Base-by-base conservation (phyloP, 495 filamentous ascomycete species). In the Penicillium canescens region DNA sequence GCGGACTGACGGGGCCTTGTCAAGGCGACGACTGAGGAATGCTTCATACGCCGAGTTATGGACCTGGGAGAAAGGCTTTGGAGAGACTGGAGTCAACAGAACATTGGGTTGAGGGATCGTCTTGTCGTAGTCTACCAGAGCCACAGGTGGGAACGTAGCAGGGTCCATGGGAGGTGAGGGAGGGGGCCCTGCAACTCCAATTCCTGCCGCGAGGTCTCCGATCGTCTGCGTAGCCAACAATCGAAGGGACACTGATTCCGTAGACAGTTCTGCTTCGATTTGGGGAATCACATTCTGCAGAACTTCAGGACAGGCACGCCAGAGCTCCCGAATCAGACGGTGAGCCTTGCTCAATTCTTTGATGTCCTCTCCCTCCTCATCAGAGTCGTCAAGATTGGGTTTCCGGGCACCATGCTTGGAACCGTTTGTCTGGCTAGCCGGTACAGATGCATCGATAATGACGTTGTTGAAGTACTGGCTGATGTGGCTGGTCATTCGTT, bases 381-480 rank as follows among this genome's bases (percentile, higher is more conserved):
- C 91, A 7, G 80, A 82, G 18, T 88, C 87, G 47, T 87, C 89
- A 7, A 83, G 78, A 38, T 78, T 79, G 12, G 71, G 66, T 59
- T 72, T 78, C 46, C 75, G 70, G 45, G 73, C 62, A 26, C 62
- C 64, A 26, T 61, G 74, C 74, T 78, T 87, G 71, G 63, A 57
- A 4, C 69, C 67, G 16, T 78, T 74, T 12, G 67, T 46, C 48
- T 59, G 48, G 31, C 52, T 60, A 6, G 65, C 68, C 1, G 67
- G 62, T 3, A 83, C 79, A 1, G 93, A 91, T 11, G 89, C 86
- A 60, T 96, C 90, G 41, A 96, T 83, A 48, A 99, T 93, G 20
- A 98, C 90, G 52, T 96, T 91, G 68, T 92, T 94, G 71, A 99
- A 99, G 65, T 97, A 99, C 63, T 95, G 92, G 57, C 91, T 92